Evolutionary conservation across 1,284 basidiomycete genomes (phyloP).

Genomic region (Naganishia albida): DNA sequence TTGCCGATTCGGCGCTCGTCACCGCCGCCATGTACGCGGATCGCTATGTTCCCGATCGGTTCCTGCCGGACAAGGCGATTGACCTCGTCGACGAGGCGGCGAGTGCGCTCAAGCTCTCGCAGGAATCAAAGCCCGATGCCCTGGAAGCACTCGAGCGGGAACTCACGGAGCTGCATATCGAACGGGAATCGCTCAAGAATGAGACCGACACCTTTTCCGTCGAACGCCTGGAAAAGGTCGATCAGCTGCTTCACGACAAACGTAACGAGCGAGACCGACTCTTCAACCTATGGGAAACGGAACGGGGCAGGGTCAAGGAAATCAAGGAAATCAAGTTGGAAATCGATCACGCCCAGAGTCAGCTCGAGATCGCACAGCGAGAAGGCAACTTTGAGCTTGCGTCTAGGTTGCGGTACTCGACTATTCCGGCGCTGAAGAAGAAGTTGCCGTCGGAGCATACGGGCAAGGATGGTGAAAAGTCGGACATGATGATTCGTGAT

Average conservation of each 20-base stretch:
- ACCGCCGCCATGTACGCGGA: conserved; percentile 78
- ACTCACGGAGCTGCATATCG: conserved; percentile 84
- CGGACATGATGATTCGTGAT: conserved; percentile 70
- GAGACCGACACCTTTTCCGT: conserved; percentile 80
- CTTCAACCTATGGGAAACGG: conserved; percentile 71
- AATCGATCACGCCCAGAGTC: conserved; percentile 80
- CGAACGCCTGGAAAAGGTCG: conserved; percentile 67
- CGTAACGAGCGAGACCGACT: conserved; percentile 65
- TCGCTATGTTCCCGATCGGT: conserved; percentile 81
- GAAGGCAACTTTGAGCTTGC: conserved; percentile 80
- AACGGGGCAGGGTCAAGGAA: conserved; percentile 75
- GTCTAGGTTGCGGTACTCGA: conserved; percentile 75
- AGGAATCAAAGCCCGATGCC: conserved; percentile 85
- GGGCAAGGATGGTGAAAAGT: conserved; percentile 56
- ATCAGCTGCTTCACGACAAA: conserved; percentile 61
- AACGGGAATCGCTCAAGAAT: conserved; percentile 84
- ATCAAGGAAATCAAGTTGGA: conserved; percentile 61
- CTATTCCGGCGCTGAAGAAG: conserved; percentile 76
- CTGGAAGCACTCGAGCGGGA: conserved; percentile 80
- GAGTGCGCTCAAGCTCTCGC: conserved; percentile 80
- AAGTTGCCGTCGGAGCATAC: conserved; percentile 73
- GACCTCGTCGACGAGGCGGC: conserved; percentile 84
- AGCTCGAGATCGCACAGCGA: conserved; percentile 83
- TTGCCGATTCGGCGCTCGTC: conserved; percentile 81
- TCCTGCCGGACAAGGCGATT: conserved; percentile 85